Conservation (phyloP, 2,329 filamentous ascomycete species). For the Penicillium brevicompactum region DNA sequence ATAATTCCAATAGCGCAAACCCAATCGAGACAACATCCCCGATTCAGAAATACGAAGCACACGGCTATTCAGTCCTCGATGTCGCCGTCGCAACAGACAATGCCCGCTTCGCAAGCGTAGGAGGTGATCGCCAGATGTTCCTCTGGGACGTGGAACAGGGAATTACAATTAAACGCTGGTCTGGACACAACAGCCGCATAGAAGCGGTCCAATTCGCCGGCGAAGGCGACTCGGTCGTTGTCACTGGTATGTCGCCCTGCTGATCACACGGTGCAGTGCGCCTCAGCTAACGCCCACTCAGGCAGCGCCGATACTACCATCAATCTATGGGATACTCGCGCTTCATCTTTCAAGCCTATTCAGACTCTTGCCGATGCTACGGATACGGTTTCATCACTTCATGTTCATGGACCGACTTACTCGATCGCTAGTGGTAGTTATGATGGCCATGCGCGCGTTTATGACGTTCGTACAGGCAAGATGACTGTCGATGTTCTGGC, state of each 20-base stretch:
- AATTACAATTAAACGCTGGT: conserved; percentile 73
- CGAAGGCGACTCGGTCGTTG: conserved; percentile 70
- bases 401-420: conserved; percentile 41
- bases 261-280: background rate
- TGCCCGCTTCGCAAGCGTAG: conserved; percentile 79
- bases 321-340: conserved; percentile 46
- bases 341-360: conserved; percentile 44
- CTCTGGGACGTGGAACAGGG: conserved; percentile 91
- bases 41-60: conserved; percentile 85
- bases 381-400: conserved; percentile 45
- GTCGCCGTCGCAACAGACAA: conserved; percentile 75
- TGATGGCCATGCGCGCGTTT: conserved; percentile 77
- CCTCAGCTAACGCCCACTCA: conserved; percentile 15
- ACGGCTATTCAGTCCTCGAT: conserved; percentile 89
- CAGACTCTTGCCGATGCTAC: conserved; percentile 44
- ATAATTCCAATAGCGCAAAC: conserved; percentile 39
- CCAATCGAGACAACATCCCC: conserved; percentile 51
- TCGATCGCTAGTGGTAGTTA: conserved; percentile 75
- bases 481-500: conserved; percentile 69
- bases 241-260: conserved; percentile 53
- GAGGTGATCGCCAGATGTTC: conserved; percentile 88
- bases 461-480: conserved; percentile 78
- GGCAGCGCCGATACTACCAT: conserved; percentile 48
- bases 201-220: conserved; percentile 81
- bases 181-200: conserved; percentile 70